A percentile compares a stretch with the other conserved stretches of the same genome.
phyloP scores from a whole-genome alignment of 495 filamentous ascomycete species.

The Alectoria sarmentosa region DNA sequence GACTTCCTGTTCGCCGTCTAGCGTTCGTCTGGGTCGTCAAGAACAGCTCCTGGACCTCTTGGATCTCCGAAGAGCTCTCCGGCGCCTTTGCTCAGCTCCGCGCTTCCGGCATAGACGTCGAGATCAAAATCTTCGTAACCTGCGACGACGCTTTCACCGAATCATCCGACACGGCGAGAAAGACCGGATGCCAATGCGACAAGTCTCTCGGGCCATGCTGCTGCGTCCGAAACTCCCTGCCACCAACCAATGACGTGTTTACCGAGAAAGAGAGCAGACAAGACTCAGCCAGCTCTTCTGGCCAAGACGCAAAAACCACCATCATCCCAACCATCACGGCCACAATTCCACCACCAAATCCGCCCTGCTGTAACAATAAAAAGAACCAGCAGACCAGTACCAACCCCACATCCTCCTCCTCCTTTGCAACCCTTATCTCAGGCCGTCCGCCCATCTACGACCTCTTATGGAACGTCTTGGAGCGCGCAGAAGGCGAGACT shows the following conservation, averaged over 20 bases:
- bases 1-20: constrained; percentile 53
- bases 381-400: neutral
- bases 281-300: neutral
- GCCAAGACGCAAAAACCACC: neutral
- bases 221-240: constrained; percentile 15
- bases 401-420: neutral
- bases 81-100: constrained; percentile 41
- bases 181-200: constrained; percentile 14
- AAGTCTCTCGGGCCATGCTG: constrained; percentile 28
- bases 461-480: constrained; percentile 52
- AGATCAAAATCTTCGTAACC: constrained; percentile 54
- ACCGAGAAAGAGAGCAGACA: neutral
- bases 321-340: neutral
- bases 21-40: constrained; percentile 71
- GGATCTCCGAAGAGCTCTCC: constrained; percentile 46
- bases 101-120: constrained; percentile 30
- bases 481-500: constrained; percentile 73
- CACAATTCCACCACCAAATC: neutral
- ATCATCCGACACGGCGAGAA: constrained; percentile 10
- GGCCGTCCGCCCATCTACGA: constrained; percentile 14
- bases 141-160: constrained; percentile 38
- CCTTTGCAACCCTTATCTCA: constrained; percentile 9
- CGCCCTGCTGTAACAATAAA: neutral
- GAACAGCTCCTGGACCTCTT: constrained; percentile 58
- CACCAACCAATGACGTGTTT: neutral